phyloP scores from a whole-genome alignment of 192 early-diverging fungal genomes.

The Haplosporangium gracile region DNA sequence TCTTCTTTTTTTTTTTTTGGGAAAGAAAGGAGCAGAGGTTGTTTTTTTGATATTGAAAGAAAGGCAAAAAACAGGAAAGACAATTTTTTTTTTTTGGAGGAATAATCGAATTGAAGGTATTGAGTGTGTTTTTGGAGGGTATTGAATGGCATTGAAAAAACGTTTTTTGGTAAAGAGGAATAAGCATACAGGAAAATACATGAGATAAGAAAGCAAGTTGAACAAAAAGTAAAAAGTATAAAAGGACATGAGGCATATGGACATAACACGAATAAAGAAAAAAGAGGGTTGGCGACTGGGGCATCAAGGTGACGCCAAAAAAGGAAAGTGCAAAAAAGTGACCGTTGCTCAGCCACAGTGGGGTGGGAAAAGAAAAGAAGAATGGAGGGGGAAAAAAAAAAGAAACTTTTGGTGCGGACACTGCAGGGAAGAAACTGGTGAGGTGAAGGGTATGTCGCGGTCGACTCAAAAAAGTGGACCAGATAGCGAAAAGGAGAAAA shows the following conservation, averaged over 20 bases:
- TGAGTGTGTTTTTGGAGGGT: background rate
- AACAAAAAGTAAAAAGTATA: slow-evolving; percentile 10
- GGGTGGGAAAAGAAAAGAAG: background rate
- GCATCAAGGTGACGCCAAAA: background rate
- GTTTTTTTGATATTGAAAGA: background rate
- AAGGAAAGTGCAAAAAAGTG: background rate
- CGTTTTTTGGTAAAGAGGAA: background rate
- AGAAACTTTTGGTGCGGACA: background rate
- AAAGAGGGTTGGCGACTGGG: background rate
- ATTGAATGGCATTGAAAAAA: background rate
- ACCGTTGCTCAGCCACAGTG: background rate
- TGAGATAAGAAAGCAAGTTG: background rate
- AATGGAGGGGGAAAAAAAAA: background rate
- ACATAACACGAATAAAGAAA: background rate
- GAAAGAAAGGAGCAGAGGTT: background rate
- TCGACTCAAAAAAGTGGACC: background rate
- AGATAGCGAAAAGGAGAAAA: background rate
- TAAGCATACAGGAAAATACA: slow-evolving; percentile 4
- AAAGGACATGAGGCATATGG: background rate
- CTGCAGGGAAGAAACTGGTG: background rate
- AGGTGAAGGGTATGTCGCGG: background rate
- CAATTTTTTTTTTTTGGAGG: background rate
- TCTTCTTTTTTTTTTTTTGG: slow-evolving; percentile 14
- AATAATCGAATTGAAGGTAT: background rate
- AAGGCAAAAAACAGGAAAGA: background rate